These are phyloP conservation scores for Eurotiales sp. DNA, from an alignment of 2,329 filamentous ascomycete species.

Conservation along the genomic window DNA sequence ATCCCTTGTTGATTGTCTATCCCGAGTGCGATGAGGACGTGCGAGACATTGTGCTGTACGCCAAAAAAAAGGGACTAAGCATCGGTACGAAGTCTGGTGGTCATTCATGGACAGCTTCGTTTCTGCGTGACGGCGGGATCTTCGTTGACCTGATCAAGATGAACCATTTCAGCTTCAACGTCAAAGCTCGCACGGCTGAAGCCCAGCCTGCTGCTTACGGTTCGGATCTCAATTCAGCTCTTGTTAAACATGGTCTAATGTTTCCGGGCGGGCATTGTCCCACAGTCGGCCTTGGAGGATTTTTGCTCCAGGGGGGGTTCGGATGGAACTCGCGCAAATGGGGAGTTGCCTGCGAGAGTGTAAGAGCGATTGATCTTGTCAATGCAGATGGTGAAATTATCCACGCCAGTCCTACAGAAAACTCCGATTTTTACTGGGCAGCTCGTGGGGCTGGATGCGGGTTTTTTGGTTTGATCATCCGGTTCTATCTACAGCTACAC, in stretches of 20 bases:
- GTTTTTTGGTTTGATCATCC: too few relatives aligned
- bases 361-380: slow-evolving; percentile 46
- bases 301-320: slow-evolving; percentile 3
- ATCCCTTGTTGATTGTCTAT: too few relatives aligned
- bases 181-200: neutral
- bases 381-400: slow-evolving; percentile 36
- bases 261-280: slow-evolving; percentile 3
- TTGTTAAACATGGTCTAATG: neutral
- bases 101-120: slow-evolving; percentile 36
- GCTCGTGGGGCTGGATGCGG: too few relatives aligned
- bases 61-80: too few relatives aligned
- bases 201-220: neutral
- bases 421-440: slow-evolving; percentile 47
- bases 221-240: neutral
- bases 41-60: too few relatives aligned
- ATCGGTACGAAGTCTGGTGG: slow-evolving; percentile 39
- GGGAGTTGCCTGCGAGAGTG: slow-evolving; percentile 49
- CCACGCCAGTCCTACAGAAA: slow-evolving; percentile 24
- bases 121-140: neutral
- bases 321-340: slow-evolving; percentile 11
- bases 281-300: slow-evolving; percentile 1
- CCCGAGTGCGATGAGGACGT: too few relatives aligned
- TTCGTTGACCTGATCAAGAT: neutral
- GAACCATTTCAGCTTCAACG: neutral
- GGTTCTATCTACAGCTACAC: too few relatives aligned